These are phyloP conservation scores for Venturia nashicola DNA, from an alignment of 2,329 filamentous ascomycete species.

Conservation along the genomic window DNA sequence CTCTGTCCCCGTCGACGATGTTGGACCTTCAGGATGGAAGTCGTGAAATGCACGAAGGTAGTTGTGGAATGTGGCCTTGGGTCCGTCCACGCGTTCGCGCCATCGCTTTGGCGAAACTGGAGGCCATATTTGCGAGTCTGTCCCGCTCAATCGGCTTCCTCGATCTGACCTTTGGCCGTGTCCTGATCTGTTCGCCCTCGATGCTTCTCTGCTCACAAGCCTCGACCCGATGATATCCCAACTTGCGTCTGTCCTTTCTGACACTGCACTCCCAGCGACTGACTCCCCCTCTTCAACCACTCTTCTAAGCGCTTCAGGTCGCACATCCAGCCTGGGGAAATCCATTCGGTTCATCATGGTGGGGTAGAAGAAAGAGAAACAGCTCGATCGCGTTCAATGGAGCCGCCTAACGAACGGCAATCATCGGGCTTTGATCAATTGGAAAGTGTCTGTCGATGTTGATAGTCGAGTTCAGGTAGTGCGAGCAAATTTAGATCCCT, in stretches of 20 bases:
- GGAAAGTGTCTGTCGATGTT: neutral
- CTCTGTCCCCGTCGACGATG: constrained; percentile 65
- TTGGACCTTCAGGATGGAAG: constrained; percentile 64
- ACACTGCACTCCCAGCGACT: neutral
- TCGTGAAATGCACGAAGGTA: constrained; percentile 91
- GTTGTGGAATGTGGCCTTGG: constrained; percentile 70
- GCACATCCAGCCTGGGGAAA: neutral
- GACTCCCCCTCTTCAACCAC: constrained; percentile 4
- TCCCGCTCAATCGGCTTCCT: neutral
- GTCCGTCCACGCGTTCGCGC: constrained; percentile 40
- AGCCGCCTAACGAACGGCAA: neutral
- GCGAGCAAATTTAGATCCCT: neutral
- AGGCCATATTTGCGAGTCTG: constrained; percentile 53
- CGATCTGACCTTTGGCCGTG: neutral
- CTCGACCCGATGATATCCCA: neutral
- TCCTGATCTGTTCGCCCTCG: neutral
- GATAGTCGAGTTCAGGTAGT: neutral
- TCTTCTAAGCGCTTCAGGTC: neutral
- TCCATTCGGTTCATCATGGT: neutral
- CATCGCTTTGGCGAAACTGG: constrained; percentile 62
- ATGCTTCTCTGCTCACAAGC: neutral
- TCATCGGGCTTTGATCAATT: neutral
- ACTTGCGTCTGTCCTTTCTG: neutral
- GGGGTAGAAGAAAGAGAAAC: neutral
- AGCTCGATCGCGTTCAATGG: neutral